phyloP scores from a whole-genome alignment of 2,329 filamentous ascomycete genomes.

The Amylocarpus encephaloides region DNA sequence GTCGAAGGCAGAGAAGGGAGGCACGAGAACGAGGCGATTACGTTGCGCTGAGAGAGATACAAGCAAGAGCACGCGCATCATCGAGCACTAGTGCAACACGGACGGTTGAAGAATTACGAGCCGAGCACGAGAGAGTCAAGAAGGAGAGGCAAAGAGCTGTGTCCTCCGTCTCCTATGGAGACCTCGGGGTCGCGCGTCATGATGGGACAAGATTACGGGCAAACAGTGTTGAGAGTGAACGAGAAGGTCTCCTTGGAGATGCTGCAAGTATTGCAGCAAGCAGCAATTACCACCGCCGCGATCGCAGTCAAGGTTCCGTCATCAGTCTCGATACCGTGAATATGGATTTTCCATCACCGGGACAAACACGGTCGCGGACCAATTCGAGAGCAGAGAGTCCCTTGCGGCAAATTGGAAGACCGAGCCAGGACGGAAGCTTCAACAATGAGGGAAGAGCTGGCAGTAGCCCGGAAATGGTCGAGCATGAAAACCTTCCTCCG shows the following conservation, averaged over 20 bases:
- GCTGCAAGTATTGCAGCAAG: constrained; percentile 46
- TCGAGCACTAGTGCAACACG: constrained; percentile 30
- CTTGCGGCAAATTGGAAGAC: constrained; percentile 13
- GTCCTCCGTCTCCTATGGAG: constrained; percentile 70
- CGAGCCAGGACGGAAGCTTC: constrained; percentile 11
- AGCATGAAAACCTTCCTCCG: constrained; percentile 27
- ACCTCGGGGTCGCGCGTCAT: constrained; percentile 68
- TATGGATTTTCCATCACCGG: constrained; percentile 36
- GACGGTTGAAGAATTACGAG: constrained; percentile 53
- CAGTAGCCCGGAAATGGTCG: constrained; percentile 29
- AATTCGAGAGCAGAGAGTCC: constrained; percentile 41
- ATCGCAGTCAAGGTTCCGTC: constrained; percentile 47
- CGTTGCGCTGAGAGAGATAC: constrained; percentile 60
- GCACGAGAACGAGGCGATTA: constrained; percentile 66
- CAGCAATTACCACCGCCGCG: constrained; percentile 38
- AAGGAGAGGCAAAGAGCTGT: constrained; percentile 59
- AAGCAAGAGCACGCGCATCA: constrained; percentile 45
- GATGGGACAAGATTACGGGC: constrained; percentile 71
- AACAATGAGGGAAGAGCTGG: constrained; percentile 21
- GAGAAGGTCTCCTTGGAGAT: constrained; percentile 63
- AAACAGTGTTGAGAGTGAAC: constrained; percentile 67
- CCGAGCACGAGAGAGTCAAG: constrained; percentile 50
- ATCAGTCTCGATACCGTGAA: constrained; percentile 46
- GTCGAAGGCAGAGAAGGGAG: constrained; percentile 62
- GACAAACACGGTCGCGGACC: constrained; percentile 35